Base-by-base conservation (phyloP, 2,329 filamentous ascomycete genomes). In the Furcasterigmium furcatum region DNA sequence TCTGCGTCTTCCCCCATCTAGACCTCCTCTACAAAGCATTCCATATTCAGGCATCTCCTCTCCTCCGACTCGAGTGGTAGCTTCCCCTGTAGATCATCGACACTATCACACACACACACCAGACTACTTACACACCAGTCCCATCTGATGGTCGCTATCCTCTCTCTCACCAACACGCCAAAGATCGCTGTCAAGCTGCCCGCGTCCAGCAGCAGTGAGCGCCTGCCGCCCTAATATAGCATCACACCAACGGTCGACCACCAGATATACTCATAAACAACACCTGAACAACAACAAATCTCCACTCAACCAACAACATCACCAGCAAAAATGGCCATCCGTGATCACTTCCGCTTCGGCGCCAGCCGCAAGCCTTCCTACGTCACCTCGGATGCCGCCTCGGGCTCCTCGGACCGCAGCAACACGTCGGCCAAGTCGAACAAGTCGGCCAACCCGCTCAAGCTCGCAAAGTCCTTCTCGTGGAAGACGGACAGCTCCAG, bases 271-370 rank as follows among this genome's bases (percentile, higher is more conserved):
- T n/a, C n/a, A n/a, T n/a, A n/a, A n/a, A n/a, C n/a, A n/a, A n/a
- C n/a, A n/a, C n/a, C n/a, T n/a, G n/a, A n/a, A n/a, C n/a, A n/a
- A n/a, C n/a, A n/a, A n/a, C n/a, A n/a, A n/a, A n/a, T 21, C 18
- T 18, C 5, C 25, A 18, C n/a, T 5, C 14, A 25, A 16, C 3
- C 24, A 16, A 16, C 34, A 14, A n/a, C 14, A 35, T 27, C 43
- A 52, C 32, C 24, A 21, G 22, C 21, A 54, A 55, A 46, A 53
- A 72, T 72, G 68, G 60, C 68, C 34, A 70, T 72, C 43, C 64
- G 68, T 47, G 67, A 71, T 38, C 64, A 65, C 29, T 62, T 72
- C 49, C 68, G 68, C 49, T 67, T 67, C 35, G 29, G 18, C 53
- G 66, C 56, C 30, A 51, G 68, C 54, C 68, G 65, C 61, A 62